A percentile compares a stretch with the other conserved stretches of the same genome.
phyloP scores from a whole-genome alignment of 2,329 filamentous ascomycete genomes.

The Pseudogymnoascus pannorum region DNA sequence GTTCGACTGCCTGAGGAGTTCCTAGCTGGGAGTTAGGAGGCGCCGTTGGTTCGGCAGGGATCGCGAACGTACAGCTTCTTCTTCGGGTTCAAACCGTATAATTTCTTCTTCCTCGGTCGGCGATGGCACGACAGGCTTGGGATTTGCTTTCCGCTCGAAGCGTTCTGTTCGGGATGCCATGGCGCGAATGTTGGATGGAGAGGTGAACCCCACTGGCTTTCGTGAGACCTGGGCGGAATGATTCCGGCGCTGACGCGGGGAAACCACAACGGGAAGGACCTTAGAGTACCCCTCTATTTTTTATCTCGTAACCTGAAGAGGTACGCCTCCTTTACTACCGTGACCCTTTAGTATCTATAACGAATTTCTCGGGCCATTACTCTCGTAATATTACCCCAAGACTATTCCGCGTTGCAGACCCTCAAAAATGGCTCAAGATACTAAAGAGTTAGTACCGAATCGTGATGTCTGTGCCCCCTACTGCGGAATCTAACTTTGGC shows the following conservation, averaged over 20 bases:
- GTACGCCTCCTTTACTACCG: not conserved
- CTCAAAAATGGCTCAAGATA: not conserved
- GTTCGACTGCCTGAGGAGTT: slow-evolving; percentile 64
- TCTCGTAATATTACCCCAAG: not conserved
- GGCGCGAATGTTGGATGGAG: slow-evolving; percentile 8
- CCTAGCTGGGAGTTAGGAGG: slow-evolving; percentile 33
- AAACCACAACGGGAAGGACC: not conserved
- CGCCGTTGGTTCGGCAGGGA: not conserved
- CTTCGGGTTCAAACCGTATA: slow-evolving; percentile 33
- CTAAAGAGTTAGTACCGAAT: slow-evolving; percentile 8
- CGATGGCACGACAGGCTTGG: slow-evolving; percentile 9
- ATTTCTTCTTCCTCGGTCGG: slow-evolving; percentile 22
- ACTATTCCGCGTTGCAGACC: not conserved
- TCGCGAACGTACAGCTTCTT: slow-evolving; percentile 33
- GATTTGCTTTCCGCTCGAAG: slow-evolving; percentile 25
- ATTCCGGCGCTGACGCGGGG: not conserved
- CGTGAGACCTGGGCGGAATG: not conserved
- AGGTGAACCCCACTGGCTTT: not conserved
- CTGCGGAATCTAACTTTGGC: slow-evolving; percentile 7
- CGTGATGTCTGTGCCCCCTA: not conserved
- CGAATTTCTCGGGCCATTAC: not conserved
- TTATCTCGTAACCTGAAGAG: not conserved
- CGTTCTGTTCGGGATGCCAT: slow-evolving; percentile 28
- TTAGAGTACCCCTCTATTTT: slow-evolving; percentile 6
- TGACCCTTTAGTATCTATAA: slow-evolving; percentile 3